These are phyloP conservation scores for Ascoidea asiatica DNA, from an alignment of 805 yeast species.

Conservation along the genomic window DNA sequence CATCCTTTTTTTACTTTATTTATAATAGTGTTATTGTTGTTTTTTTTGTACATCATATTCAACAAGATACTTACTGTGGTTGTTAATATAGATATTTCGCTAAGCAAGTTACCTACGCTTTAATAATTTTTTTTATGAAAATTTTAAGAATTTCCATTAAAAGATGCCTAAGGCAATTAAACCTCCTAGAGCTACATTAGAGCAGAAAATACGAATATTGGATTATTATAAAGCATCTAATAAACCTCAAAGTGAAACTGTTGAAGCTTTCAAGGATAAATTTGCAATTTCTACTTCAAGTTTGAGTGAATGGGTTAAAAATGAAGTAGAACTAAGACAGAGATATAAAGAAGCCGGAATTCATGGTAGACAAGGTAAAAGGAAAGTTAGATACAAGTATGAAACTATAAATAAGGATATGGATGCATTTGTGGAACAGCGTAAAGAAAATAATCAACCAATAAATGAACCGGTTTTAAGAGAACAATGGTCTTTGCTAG, in stretches of 20 bases:
- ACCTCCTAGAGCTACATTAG: neutral
- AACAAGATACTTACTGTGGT: no score
- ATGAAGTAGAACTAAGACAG: constrained; percentile 34
- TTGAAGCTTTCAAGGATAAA: neutral
- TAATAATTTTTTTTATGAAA: no score
- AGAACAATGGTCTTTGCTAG: constrained; percentile 42
- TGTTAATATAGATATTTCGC: no score
- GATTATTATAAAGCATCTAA: neutral
- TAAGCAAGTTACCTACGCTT: no score
- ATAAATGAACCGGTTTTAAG: constrained; percentile 42
- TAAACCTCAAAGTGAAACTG: neutral
- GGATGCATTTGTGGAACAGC: constrained; percentile 36
- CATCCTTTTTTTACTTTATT: no score
- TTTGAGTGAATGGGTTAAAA: constrained; percentile 46
- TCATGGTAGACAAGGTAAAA: constrained; percentile 19
- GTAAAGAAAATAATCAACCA: constrained; percentile 28
- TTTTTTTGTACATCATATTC: no score
- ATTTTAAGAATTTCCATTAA: neutral
- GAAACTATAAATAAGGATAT: constrained; percentile 45
- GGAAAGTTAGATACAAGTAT: constrained; percentile 40
- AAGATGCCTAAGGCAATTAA: neutral
- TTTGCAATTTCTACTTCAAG: neutral
- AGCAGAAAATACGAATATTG: neutral
- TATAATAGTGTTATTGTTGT: no score
- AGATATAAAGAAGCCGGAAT: constrained; percentile 24